A percentile compares a stretch with the other conserved stretches of the same genome.
Evolutionary conservation across 139 green algal species (phyloP).

Genomic region (Haematococcus lacustris): DNA sequence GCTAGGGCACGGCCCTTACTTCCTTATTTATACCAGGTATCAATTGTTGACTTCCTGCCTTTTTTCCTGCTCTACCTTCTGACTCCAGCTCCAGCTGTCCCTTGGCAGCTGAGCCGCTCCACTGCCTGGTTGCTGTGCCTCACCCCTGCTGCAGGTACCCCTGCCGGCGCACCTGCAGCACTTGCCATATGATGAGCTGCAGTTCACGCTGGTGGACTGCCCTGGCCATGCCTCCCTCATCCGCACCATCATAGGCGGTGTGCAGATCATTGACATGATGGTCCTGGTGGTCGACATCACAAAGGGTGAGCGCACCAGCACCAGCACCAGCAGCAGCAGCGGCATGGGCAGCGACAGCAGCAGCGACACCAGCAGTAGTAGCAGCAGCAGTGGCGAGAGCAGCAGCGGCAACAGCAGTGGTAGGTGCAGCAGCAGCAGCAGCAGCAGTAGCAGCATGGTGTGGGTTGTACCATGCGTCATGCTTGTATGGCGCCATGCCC

Average conservation of each 20-base stretch:
- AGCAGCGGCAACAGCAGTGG: not conserved
- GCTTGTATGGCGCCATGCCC: not conserved
- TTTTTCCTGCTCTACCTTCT: not conserved
- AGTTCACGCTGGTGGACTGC: constrained; percentile 97
- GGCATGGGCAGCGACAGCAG: not conserved
- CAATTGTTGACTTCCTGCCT: not conserved
- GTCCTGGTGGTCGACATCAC: constrained; percentile 91
- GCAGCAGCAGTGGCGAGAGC: not conserved
- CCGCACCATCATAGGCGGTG: constrained; percentile 87
- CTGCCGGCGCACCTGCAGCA: constrained; percentile 31
- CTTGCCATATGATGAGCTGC: constrained; percentile 37
- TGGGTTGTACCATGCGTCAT: not conserved
- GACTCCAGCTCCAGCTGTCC: no score
- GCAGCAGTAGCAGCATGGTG: not conserved
- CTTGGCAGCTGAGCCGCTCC: no score
- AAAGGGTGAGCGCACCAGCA: constrained; percentile 51
- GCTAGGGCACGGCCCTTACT: not conserved
- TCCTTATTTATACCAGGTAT: not conserved
- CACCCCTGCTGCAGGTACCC: constrained; percentile 24
- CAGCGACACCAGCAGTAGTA: not conserved
- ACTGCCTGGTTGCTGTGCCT: no score
- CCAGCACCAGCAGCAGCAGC: no score
- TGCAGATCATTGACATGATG: constrained; percentile 96
- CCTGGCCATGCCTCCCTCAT: constrained; percentile 95
- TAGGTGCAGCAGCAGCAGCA: not conserved